Conservation (phyloP, 169 alveolate genomes). For the Plasmodium adleri region DNA sequence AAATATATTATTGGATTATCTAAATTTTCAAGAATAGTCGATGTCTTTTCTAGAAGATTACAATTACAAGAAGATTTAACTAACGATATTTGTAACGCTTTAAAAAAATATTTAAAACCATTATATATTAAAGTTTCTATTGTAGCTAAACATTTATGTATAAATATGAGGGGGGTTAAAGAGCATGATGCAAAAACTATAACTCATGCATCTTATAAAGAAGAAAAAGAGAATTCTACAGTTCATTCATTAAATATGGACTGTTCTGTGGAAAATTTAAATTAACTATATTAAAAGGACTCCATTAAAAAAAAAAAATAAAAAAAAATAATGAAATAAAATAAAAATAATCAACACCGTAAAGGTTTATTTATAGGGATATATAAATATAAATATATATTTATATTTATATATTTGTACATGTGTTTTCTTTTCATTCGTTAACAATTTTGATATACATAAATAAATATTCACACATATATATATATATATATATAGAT, state of each 20-base stretch:
- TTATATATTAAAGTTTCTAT: slow-evolving; percentile 41
- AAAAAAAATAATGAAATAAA: too few species aligned
- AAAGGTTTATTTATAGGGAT: too few species aligned
- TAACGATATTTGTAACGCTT: slow-evolving; percentile 49
- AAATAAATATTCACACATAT: too few species aligned
- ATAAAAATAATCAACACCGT: too few species aligned
- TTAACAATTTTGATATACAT: too few species aligned
- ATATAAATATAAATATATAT: too few species aligned
- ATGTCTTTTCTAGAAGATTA: slow-evolving; percentile 42
- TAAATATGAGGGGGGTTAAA: slow-evolving; percentile 67
- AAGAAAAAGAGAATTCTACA: neutral
- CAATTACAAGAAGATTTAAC: slow-evolving; percentile 73
- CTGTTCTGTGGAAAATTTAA: too few species aligned
- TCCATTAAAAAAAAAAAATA: too few species aligned
- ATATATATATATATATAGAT: too few species aligned
- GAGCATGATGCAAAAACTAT: slow-evolving; percentile 60
- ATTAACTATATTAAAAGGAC: too few species aligned
- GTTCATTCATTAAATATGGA: neutral
- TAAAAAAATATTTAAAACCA: slow-evolving; percentile 59
- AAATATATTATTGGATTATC: slow-evolving; percentile 63
- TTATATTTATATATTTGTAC: too few species aligned
- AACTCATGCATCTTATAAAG: slow-evolving; percentile 35
- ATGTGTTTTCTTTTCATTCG: too few species aligned
- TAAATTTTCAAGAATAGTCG: slow-evolving; percentile 55
- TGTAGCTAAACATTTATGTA: slow-evolving; percentile 57